Evolutionary conservation across 805 yeast genomes (phyloP), one percentile per base, ranked within the genome.

Genomic region (Tetrapisispora iriomotensis): DNA sequence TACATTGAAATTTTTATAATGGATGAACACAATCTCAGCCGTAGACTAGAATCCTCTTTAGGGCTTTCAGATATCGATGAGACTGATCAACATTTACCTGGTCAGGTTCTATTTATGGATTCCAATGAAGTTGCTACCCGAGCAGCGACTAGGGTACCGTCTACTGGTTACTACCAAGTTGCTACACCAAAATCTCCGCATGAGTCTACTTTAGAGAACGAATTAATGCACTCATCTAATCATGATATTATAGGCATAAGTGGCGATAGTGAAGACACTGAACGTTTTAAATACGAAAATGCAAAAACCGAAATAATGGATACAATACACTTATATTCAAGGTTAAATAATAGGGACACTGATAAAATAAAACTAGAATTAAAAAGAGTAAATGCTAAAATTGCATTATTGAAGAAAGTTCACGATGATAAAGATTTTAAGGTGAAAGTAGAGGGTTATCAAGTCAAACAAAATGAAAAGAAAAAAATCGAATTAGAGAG

Each of bases 311-410:
- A 60, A 35, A 44, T 66, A 4, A 30, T 57, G n/a, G 56, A 71
- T 42, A 76, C 75, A 46, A 60, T 78, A 15, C 79, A 78, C 51
- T 51, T 77, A 33, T 83, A 78, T 47, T 74, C 78, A 10, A 50
- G 79, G 22, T 57, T 79, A 36, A 77, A 75, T 39, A 80, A 77
- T 55, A 67, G 71, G 41, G 83, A 79, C 52, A 53, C 70, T 33
- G 61, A 66, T 28, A 53, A 68, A 17, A 64, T 76, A 1, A 71
- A 74, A 38, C 66, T 67, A 29, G 83, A 78, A 47, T 65, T 77
- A 1, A 67, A 70, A 12, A 74, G 74, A 45, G 73, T 77, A 25
- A 78, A 76, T 50, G 67, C 79, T 1, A 78, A 77, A 45, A 61
- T 79, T 67, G 60, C 70, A 9, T 64, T 74, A 2, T 49, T 79